phyloP scores from a whole-genome alignment of 2,329 filamentous ascomycete species.

The Colletotrichum abscissum region DNA sequence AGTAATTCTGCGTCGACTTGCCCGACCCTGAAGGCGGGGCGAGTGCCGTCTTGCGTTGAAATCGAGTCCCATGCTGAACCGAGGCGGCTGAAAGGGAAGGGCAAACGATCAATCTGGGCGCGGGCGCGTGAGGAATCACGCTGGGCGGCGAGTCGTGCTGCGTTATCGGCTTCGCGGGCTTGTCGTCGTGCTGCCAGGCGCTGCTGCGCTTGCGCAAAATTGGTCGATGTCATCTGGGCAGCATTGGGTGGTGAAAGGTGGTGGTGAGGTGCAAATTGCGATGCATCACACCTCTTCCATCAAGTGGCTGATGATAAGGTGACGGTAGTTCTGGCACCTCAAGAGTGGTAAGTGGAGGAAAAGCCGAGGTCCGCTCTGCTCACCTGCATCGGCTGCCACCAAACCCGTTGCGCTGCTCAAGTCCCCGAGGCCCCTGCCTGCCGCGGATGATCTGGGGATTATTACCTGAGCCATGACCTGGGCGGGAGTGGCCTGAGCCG shows the following conservation, averaged over 20 bases:
- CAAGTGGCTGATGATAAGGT: conserved; percentile 2
- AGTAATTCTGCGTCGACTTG: conserved; percentile 96
- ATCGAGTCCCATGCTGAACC: conserved; percentile 76
- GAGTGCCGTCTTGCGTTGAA: conserved; percentile 79
- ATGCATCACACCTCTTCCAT: conserved; percentile 25
- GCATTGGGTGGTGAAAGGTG: conserved; percentile 40
- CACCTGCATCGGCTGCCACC: background rate
- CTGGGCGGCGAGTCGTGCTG: conserved; percentile 63
- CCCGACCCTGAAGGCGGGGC: conserved; percentile 90
- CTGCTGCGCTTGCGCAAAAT: conserved; percentile 90
- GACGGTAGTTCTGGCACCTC: background rate
- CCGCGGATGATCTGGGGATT: conserved; percentile 3
- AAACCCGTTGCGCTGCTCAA: background rate
- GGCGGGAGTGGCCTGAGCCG: conserved; percentile 11
- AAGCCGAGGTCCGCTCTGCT: conserved; percentile 29
- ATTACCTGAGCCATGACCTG: background rate
- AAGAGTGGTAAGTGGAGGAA: background rate
- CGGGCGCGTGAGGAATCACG: conserved; percentile 65
- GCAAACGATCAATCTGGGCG: conserved; percentile 66
- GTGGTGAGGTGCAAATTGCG: conserved; percentile 20
- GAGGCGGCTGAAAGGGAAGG: conserved; percentile 71
- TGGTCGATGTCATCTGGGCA: conserved; percentile 62
- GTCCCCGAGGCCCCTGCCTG: background rate
- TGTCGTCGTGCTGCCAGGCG: conserved; percentile 85
- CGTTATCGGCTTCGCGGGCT: conserved; percentile 76